Evolutionary conservation across 768 basidiomycete species (phyloP).

Genomic region (Pholiota conissans): DNA sequence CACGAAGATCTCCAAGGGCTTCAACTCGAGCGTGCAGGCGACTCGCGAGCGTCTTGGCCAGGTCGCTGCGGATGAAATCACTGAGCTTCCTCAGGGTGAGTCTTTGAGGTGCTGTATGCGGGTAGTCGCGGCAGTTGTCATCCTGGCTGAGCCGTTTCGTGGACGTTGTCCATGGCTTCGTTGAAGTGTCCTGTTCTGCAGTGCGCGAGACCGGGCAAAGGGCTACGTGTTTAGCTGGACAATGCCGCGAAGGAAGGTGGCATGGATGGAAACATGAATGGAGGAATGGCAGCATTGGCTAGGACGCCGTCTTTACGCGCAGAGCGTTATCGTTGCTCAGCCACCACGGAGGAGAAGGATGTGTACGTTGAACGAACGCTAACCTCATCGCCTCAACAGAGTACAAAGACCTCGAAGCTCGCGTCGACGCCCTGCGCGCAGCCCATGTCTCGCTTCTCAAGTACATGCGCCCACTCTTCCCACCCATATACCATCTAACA

Average conservation of each 20-base stretch:
- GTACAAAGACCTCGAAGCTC: conserved; percentile 93
- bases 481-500: conserved; percentile 1
- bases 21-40: conserved; percentile 82
- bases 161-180: not conserved
- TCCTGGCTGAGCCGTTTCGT: not conserved
- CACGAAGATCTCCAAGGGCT: conserved; percentile 74
- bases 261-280: not conserved
- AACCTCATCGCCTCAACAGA: conserved; percentile 46
- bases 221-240: not conserved
- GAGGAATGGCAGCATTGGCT: not conserved
- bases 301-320: not conserved
- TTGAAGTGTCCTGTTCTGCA: not conserved
- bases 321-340: not conserved
- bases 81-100: conserved; percentile 88
- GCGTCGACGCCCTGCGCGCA: conserved; percentile 87
- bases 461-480: conserved; percentile 38
- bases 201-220: not conserved
- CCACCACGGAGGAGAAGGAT: not conserved
- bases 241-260: not conserved
- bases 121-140: not conserved
- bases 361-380: not conserved
- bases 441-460: conserved; percentile 80
- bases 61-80: conserved; percentile 89
- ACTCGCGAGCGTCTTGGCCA: conserved; percentile 88
- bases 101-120: not conserved